These are phyloP conservation scores for Pseudogymnoascus pannorum DNA, from an alignment of 2,329 filamentous ascomycete genomes.

Conservation along the genomic window DNA sequence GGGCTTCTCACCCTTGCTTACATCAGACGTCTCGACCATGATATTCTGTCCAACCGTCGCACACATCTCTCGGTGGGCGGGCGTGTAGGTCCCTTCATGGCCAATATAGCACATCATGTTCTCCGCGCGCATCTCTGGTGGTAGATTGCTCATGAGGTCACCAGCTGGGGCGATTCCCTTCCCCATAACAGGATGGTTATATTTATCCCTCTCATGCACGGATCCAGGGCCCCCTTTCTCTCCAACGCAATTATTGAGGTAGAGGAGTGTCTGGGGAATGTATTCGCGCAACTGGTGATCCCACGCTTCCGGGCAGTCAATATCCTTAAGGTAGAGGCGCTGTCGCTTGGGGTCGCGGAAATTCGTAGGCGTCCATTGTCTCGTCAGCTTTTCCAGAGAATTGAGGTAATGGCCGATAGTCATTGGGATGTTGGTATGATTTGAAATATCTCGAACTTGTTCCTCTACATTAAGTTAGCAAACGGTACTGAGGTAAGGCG, in stretches of 20 bases:
- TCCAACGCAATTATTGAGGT: conserved; percentile 74
- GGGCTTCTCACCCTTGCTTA: conserved; percentile 65
- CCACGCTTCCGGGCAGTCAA: conserved; percentile 89
- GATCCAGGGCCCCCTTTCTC: conserved; percentile 48
- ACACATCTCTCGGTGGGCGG: conserved; percentile 95
- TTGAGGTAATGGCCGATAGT: conserved; percentile 85
- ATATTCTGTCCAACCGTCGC: conserved; percentile 94
- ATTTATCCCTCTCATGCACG: conserved; percentile 37
- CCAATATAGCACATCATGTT: conserved; percentile 99
- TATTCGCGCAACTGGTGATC: conserved; percentile 67
- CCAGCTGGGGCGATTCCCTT: conserved; percentile 58
- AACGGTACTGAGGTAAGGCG: background rate
- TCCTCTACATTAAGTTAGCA: conserved; percentile 55
- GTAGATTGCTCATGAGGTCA: conserved; percentile 91
- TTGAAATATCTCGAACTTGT: conserved; percentile 71
- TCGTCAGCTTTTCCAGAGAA: conserved; percentile 74
- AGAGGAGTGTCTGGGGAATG: conserved; percentile 78
- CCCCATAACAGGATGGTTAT: conserved; percentile 35
- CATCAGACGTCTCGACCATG: conserved; percentile 85
- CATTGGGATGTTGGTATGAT: conserved; percentile 69
- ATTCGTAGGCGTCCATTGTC: conserved; percentile 70
- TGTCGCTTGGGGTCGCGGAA: conserved; percentile 75
- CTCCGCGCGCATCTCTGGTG: conserved; percentile 78
- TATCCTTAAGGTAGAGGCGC: conserved; percentile 91
- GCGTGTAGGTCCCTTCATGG: conserved; percentile 94